These are phyloP conservation scores for Penicillium hordei DNA, from an alignment of 2,329 filamentous ascomycete genomes.

Conservation along the genomic window DNA sequence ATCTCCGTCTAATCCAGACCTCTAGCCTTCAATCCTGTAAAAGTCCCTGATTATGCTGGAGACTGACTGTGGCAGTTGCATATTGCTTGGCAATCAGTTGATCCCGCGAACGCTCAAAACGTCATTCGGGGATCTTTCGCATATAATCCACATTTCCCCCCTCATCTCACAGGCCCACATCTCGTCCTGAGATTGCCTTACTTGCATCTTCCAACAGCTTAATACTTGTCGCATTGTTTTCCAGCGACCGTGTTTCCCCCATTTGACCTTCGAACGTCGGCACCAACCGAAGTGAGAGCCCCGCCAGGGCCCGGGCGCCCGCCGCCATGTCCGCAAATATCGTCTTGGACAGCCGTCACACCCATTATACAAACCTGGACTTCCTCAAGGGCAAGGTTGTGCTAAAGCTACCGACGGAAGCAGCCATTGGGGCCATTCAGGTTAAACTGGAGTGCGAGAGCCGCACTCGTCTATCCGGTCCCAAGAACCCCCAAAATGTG, in stretches of 20 bases:
- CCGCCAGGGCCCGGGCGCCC: conserved; percentile 17
- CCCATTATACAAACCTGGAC: conserved; percentile 52
- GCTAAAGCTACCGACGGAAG: conserved; percentile 43
- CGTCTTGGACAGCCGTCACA: conserved; percentile 44
- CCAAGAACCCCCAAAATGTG: conserved; percentile 42
- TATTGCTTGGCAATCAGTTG: conserved; percentile 15
- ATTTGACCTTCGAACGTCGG: neutral
- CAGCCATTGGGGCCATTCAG: conserved; percentile 47
- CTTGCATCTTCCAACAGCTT: neutral
- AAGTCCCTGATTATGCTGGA: neutral
- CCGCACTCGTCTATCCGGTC: conserved; percentile 45
- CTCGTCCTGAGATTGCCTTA: neutral
- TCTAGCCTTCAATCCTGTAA: neutral
- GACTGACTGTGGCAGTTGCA: neutral
- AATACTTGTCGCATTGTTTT: neutral
- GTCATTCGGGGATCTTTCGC: conserved; percentile 22
- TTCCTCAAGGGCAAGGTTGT: conserved; percentile 47
- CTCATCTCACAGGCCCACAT: conserved; percentile 6
- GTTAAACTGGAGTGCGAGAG: conserved; percentile 54
- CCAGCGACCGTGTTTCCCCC: neutral
- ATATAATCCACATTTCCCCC: conserved; percentile 18
- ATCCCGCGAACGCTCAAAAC: conserved; percentile 17
- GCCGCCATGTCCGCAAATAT: conserved; percentile 48
- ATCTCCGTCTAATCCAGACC: neutral
- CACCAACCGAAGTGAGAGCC: neutral